Evolutionary conservation across 208 protist genomes (phyloP).

Genomic region (Leishmania lainsoni): DNA sequence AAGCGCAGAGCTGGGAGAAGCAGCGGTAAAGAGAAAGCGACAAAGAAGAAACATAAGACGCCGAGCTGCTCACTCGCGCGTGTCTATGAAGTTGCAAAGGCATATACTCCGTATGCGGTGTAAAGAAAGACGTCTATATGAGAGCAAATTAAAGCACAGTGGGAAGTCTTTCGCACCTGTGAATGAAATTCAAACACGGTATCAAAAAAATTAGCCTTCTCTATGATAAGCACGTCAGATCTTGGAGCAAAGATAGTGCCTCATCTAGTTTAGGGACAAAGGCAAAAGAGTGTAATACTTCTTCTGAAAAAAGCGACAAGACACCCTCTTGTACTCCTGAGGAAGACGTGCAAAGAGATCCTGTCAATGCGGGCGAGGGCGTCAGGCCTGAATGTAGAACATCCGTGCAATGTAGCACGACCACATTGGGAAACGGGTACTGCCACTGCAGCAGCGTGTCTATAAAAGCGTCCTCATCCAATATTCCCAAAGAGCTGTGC

Average conservation of each 20-base stretch:
- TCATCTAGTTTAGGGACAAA: constrained; percentile 7
- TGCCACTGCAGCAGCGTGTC: constrained; percentile 48
- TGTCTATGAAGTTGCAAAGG: neutral
- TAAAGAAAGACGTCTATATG: neutral
- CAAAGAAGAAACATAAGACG: neutral
- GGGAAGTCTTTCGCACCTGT: neutral
- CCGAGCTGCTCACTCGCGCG: neutral
- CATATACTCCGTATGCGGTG: neutral
- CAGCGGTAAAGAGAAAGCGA: neutral
- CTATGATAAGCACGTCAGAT: neutral
- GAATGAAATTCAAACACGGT: neutral
- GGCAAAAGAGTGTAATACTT: constrained; percentile 12
- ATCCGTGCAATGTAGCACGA: constrained; percentile 35
- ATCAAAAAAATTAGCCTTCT: neutral
- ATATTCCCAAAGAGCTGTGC: neutral
- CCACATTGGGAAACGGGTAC: constrained; percentile 33
- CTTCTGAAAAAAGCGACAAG: constrained; percentile 22
- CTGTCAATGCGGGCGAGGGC: neutral
- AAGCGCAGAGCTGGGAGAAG: constrained; percentile 2
- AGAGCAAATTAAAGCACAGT: neutral
- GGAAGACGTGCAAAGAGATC: neutral
- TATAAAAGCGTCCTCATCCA: constrained; percentile 60
- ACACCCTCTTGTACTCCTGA: neutral
- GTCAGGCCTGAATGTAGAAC: neutral
- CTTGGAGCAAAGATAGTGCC: constrained; percentile 9